phyloP scores from a whole-genome alignment of 441 rosid species.

The Sinapis alba region DNA sequence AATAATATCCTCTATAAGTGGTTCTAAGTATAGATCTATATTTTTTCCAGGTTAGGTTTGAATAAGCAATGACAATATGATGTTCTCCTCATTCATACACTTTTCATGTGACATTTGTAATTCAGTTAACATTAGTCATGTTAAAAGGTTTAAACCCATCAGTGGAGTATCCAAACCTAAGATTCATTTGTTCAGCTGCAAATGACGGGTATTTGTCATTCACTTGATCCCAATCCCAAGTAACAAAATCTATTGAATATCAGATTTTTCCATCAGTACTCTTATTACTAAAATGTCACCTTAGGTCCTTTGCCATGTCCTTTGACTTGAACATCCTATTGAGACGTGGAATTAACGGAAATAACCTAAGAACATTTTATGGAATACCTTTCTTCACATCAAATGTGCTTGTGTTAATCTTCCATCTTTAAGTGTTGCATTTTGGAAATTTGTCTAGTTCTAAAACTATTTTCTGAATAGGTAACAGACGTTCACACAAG shows the following conservation, averaged over 20 bases:
- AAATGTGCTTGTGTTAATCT: too few species aligned
- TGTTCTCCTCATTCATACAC: slow-evolving; percentile 12
- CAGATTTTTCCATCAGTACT: not conserved
- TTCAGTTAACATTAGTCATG: not conserved
- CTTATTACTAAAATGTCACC: not conserved
- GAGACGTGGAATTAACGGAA: not conserved
- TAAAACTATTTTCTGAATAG: not conserved
- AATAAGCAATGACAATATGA: not conserved
- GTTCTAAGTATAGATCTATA: slow-evolving; percentile 2
- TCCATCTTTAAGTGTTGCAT: not conserved
- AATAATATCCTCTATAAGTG: slow-evolving; percentile 3
- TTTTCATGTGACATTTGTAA: not conserved
- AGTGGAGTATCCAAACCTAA: not conserved
- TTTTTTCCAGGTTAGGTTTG: not conserved
- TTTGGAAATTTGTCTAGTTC: not conserved
- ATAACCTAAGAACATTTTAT: not conserved
- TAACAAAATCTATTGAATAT: not conserved
- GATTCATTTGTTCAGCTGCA: not conserved
- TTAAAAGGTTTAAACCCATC: not conserved
- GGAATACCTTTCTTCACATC: too few species aligned
- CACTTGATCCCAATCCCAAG: not conserved
- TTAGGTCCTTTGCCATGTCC: not conserved
- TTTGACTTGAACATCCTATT: not conserved
- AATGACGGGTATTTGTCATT: not conserved
- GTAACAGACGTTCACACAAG: not conserved